Conservation (phyloP, 208 protist genomes). For the Acanthamoeba lenticulata region DNA sequence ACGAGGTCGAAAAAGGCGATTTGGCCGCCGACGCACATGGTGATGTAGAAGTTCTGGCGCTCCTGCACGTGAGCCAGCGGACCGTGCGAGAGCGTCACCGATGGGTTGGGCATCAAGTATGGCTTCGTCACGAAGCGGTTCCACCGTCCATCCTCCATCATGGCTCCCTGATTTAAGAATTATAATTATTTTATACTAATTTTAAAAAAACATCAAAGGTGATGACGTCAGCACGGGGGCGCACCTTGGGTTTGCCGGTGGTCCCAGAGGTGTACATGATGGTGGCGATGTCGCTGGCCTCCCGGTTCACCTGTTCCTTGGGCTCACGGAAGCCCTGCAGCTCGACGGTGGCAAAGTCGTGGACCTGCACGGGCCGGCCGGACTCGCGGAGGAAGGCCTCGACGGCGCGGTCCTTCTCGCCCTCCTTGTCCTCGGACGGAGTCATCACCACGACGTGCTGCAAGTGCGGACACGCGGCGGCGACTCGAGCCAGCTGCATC, state of each 20-base stretch:
- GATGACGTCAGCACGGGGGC: not conserved
- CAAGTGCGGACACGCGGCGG: not conserved
- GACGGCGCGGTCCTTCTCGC: not conserved
- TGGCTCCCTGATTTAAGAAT: too few relatives aligned
- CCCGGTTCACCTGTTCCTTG: not conserved
- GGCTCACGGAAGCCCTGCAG: not conserved
- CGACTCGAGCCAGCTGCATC: not conserved
- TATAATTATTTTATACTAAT: too few relatives aligned
- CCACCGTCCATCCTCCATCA: not conserved
- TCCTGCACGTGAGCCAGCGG: slow-evolving; percentile 16
- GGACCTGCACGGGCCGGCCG: not conserved
- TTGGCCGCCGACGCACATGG: slow-evolving; percentile 12
- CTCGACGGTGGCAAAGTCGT: not conserved
- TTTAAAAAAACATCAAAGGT: not conserved
- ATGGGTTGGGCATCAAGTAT: slow-evolving; percentile 15
- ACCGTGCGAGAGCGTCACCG: not conserved
- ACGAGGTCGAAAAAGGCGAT: slow-evolving; percentile 1
- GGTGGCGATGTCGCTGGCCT: slow-evolving; percentile 26
- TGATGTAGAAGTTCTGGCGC: slow-evolving; percentile 25
- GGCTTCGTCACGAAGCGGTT: slow-evolving; percentile 30
- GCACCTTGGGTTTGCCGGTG: slow-evolving; percentile 67
- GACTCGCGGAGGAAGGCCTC: not conserved
- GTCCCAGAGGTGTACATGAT: slow-evolving; percentile 75
- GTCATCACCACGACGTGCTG: not conserved
- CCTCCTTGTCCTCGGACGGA: not conserved